Percentiles rank a stretch among this genome's conserved stretches.
These are phyloP conservation scores for Fomitopsis betulina DNA, from an alignment of 1,284 basidiomycete genomes.

Conservation along the genomic window DNA sequence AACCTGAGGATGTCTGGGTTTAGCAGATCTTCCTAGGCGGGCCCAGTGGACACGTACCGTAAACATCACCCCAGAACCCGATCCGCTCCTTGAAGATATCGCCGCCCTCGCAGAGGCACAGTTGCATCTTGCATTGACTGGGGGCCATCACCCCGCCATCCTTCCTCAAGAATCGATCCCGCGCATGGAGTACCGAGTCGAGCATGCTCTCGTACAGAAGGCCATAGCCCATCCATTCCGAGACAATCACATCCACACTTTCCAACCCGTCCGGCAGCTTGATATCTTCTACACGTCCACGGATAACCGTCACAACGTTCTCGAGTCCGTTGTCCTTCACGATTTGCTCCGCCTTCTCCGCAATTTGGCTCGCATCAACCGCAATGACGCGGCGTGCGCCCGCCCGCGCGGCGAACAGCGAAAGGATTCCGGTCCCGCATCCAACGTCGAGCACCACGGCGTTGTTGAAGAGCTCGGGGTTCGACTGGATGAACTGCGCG, in stretches of 20 bases:
- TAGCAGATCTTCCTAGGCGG: slow-evolving; percentile 1
- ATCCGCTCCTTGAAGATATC: slow-evolving; percentile 79
- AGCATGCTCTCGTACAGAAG: slow-evolving; percentile 96
- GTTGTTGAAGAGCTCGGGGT: slow-evolving; percentile 78
- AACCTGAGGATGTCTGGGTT: slow-evolving; percentile 44
- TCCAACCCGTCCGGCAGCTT: slow-evolving; percentile 60
- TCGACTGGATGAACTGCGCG: slow-evolving; percentile 87
- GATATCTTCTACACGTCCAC: slow-evolving; percentile 88
- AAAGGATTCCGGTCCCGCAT: slow-evolving; percentile 91
- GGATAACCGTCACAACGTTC: slow-evolving; percentile 81
- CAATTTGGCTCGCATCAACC: slow-evolving; percentile 89
- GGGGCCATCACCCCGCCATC: slow-evolving; percentile 85
- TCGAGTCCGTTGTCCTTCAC: slow-evolving; percentile 79
- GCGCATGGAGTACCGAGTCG: slow-evolving; percentile 86
- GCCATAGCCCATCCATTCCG: slow-evolving; percentile 98
- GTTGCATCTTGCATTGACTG: slow-evolving; percentile 83
- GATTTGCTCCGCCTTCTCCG: slow-evolving; percentile 77
- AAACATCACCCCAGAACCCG: slow-evolving; percentile 88
- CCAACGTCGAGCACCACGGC: slow-evolving; percentile 94
- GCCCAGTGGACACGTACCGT: slow-evolving; percentile 47
- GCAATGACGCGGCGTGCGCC: slow-evolving; percentile 93
- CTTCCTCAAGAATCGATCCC: slow-evolving; percentile 79
- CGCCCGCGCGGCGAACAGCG: slow-evolving; percentile 87
- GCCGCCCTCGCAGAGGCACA: slow-evolving; percentile 75
- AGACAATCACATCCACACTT: slow-evolving; percentile 90